phyloP scores from a whole-genome alignment of 371 early-diverging fungal genomes.

The Scutellospora calospora region DNA sequence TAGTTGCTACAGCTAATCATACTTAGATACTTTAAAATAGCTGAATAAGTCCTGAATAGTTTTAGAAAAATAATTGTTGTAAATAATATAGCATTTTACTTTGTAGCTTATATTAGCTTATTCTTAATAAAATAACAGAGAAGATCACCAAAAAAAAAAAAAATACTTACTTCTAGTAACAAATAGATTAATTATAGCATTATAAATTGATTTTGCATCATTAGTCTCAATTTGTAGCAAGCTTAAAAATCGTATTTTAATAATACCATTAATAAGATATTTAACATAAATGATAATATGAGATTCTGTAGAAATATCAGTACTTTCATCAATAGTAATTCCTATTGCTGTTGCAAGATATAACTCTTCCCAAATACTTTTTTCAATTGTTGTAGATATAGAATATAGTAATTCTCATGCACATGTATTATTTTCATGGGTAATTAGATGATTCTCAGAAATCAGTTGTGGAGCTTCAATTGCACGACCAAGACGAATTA shows the following conservation, averaged over 20 bases:
- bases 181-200: background rate
- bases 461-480: background rate
- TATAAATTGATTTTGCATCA: background rate
- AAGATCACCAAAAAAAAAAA: too few species aligned
- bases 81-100: too few species aligned
- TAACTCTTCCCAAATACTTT: background rate
- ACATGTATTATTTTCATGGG: background rate
- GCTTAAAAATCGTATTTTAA: background rate
- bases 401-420: background rate
- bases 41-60: too few species aligned
- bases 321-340: constrained; percentile 10
- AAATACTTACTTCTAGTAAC: too few species aligned
- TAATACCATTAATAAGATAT: background rate
- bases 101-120: too few species aligned
- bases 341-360: background rate
- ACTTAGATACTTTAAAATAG: too few species aligned
- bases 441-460: background rate
- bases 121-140: too few species aligned
- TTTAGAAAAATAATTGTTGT: too few species aligned
- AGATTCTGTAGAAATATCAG: background rate
- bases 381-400: background rate
- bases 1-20: too few species aligned
- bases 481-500: background rate
- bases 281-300: background rate
- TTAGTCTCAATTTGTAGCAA: background rate